Base-by-base conservation (phyloP, 73 alveolate genomes). In the Paramecium tetraurelia region DNA sequence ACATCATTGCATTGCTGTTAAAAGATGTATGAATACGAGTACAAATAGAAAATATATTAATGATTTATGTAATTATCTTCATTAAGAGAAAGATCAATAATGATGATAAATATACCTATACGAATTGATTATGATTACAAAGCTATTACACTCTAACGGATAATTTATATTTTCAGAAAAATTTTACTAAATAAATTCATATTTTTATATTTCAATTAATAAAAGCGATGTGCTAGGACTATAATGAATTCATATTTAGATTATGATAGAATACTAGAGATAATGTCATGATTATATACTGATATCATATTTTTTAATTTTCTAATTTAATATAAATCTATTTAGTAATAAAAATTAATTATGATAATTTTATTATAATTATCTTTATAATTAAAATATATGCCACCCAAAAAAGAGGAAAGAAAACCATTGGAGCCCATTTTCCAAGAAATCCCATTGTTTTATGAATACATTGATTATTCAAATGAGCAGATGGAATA, bases 371-470 rank as follows among this genome's bases (percentile, higher is more conserved):
- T 53, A 48, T 53, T 53, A n/a, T n/a, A 18, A 53, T n/a, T 53
- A 53, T 27, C 31, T 27, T 27, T 27, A 27, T 1, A 27, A 27
- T 27, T 27, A 53, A 53, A 53, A 18, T 53, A 53, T 36, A 80
- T 80, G 90, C 90, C 90, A 20, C 90, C 90, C 7, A 80, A 80
- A 44, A 80, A 80, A 22, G 90, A 80, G 46, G 90, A 80, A 35
- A 40, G 90, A 44, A 80, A 80, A 80, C 90, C 76, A n/a, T 50
- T 80, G 16, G 90, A 80, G 46, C 90, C 90, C 7, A 40, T 80
- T 27, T 80, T 80, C 18, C 18, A 80, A 80, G 29, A 12, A 21
- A 22, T 43, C 2, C 35, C 43, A 18, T 76, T 63, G 16, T 80
- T 80, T 48, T 80, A 80, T 48, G 46, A 80, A 80, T 80, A 80